Percentiles rank a stretch among this genome's conserved stretches.
Evolutionary conservation across 345 rosid genomes (phyloP).

Genomic region (Ricinus communis): DNA sequence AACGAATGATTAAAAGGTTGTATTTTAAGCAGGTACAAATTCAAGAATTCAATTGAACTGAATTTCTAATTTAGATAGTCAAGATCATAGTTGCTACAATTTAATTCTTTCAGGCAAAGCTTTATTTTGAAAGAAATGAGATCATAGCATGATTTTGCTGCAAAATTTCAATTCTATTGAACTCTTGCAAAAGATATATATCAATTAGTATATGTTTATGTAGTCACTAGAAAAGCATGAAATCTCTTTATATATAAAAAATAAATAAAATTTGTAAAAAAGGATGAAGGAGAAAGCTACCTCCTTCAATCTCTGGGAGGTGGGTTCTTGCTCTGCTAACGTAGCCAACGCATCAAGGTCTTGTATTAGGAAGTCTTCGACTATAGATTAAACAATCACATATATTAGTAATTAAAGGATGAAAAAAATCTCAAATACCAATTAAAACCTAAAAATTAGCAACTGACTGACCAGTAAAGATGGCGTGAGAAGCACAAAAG

Average conservation of each 20-base stretch:
- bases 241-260: too few species aligned
- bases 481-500: conserved; percentile 63
- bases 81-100: too few species aligned
- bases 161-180: too few species aligned
- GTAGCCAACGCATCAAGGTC: conserved; percentile 51
- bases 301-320: conserved; percentile 49
- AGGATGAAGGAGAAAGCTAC: conserved; percentile 18
- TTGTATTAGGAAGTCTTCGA: conserved; percentile 58
- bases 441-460: background rate
- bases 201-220: too few species aligned
- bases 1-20: background rate
- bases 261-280: background rate
- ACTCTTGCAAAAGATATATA: too few species aligned
- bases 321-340: conserved; percentile 37
- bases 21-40: too few species aligned
- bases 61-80: too few species aligned
- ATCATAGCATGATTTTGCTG: too few species aligned
- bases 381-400: conserved; percentile 23
- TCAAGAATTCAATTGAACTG: too few species aligned
- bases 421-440: background rate
- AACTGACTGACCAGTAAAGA: conserved; percentile 43
- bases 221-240: too few species aligned
- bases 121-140: too few species aligned
- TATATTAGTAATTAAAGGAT: background rate
- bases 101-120: too few species aligned